Base-by-base conservation (phyloP, 306 rosid species). In the Fragaria nilgerrensis region DNA sequence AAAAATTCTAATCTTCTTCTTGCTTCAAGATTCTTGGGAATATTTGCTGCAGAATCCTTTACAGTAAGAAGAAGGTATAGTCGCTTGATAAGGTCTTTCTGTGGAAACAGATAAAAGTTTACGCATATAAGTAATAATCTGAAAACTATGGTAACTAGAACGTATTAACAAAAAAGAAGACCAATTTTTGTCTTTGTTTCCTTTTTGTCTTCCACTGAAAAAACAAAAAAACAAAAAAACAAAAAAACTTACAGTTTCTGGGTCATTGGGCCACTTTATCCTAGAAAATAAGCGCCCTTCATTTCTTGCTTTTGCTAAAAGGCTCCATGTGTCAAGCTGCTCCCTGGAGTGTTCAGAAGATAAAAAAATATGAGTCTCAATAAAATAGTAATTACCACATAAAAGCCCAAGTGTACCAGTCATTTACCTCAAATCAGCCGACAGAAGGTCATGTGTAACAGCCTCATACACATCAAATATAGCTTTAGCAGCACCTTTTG, bases 1-100 rank as follows among this genome's bases (percentile, higher is more conserved):
- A 95, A 95, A 81, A 95, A 95, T 86, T 92, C 92, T 69, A 95
- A 81, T 89, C 98, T 89, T 89, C 98, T 90, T 79, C 98, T 86
- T 44, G 98, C 97, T 90, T 95, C 98, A 78, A 95, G 96, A 87
- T 95, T 95, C 84, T 95, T 92, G 39, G 98, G 98, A 85, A 95
- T 85, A 83, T 95, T 95, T 73, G 92, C 88, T 0, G 97, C 93
- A 53, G 97, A 86, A 75, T 95, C 98, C 86, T 95, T 95, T 58
- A 95, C 97, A 22, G 93, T 90, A 50, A 95, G 97, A 64, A 95
- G 97, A 78, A 95, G 97, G 81, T 95, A 96, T 84, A 95, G 78
- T 80, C 98, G 89, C 92, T 90, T 95, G 77, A 89, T 91, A 58
- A 89, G 92, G 84, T 95, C 97, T 79, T 85, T 89, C 98, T 95